phyloP scores from a whole-genome alignment of 2,329 filamentous ascomycete genomes.

The Lecanicillium sp. region DNA sequence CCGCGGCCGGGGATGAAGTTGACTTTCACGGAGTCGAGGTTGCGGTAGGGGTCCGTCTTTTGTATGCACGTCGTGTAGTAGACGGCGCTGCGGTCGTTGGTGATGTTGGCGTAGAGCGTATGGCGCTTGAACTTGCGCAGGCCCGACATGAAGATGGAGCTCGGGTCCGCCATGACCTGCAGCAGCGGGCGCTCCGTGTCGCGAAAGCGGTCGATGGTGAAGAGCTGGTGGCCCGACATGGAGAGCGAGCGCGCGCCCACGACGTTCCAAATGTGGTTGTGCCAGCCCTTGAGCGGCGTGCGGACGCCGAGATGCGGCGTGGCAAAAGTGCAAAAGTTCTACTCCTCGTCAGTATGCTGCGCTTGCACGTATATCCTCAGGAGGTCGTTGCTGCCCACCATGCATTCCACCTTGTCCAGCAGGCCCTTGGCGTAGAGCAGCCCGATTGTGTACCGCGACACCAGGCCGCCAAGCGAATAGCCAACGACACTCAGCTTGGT shows the following conservation, averaged over 20 bases:
- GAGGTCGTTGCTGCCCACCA: conserved; percentile 41
- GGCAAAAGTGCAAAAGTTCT: conserved; percentile 92
- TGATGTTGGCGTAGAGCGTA: conserved; percentile 77
- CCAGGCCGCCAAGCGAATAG: conserved; percentile 83
- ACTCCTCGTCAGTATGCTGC: conserved; percentile 14
- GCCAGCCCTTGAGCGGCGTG: conserved; percentile 59
- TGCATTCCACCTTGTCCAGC: conserved; percentile 72
- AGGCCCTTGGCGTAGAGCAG: conserved; percentile 75
- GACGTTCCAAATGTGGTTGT: conserved; percentile 71
- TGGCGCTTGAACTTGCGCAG: conserved; percentile 70
- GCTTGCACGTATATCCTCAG: neutral
- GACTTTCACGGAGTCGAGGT: conserved; percentile 60
- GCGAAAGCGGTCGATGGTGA: conserved; percentile 79
- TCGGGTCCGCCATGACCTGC: conserved; percentile 72
- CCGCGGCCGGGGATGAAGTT: conserved; percentile 71
- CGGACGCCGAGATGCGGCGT: conserved; percentile 76
- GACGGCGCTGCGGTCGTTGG: conserved; percentile 76
- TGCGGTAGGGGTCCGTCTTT: conserved; percentile 68
- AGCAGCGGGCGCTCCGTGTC: conserved; percentile 76
- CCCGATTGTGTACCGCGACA: conserved; percentile 81
- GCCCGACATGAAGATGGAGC: conserved; percentile 79
- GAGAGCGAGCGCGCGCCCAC: conserved; percentile 76
- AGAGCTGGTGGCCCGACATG: conserved; percentile 79
- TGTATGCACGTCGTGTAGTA: conserved; percentile 80
- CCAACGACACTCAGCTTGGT: conserved; percentile 80